phyloP scores from a whole-genome alignment of 495 filamentous ascomycete species.

The Penicillium longicatenatum region DNA sequence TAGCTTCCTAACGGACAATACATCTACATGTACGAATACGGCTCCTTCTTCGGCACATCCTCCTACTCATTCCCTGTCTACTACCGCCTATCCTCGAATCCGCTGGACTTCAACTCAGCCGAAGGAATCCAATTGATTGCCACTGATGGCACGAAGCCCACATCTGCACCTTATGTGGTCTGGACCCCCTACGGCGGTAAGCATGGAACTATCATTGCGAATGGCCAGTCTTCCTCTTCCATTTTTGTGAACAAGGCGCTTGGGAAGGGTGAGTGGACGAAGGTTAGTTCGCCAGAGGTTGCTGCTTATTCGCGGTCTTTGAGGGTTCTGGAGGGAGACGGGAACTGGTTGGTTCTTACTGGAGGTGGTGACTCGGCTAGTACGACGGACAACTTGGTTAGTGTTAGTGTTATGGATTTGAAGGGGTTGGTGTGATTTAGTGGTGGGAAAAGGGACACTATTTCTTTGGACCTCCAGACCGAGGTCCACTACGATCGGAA shows the following conservation, averaged over 20 bases:
- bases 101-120: constrained; percentile 52
- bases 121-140: constrained; percentile 45
- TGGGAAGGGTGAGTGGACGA: constrained; percentile 59
- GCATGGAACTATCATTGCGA: constrained; percentile 62
- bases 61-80: constrained; percentile 58
- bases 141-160: constrained; percentile 52
- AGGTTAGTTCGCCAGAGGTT: constrained; percentile 47
- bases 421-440: constrained; percentile 8
- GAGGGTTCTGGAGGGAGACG: constrained; percentile 40
- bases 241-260: constrained; percentile 61
- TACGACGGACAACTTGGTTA: constrained; percentile 28
- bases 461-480: too few relatives aligned
- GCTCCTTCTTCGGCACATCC: constrained; percentile 48
- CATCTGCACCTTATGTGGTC: constrained; percentile 54
- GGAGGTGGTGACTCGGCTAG: constrained; percentile 30
- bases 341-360: constrained; percentile 28
- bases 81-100: constrained; percentile 53
- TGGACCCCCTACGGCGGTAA: constrained; percentile 55
- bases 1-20: constrained; percentile 61
- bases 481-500: too few relatives aligned
- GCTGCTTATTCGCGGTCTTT: constrained; percentile 54
- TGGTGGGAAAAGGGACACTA: too few relatives aligned
- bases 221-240: constrained; percentile 48
- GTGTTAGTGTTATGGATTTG: constrained; percentile 36
- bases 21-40: constrained; percentile 66